phyloP scores from a whole-genome alignment of 371 early-diverging fungal species.

The Mortierella sp. region DNA sequence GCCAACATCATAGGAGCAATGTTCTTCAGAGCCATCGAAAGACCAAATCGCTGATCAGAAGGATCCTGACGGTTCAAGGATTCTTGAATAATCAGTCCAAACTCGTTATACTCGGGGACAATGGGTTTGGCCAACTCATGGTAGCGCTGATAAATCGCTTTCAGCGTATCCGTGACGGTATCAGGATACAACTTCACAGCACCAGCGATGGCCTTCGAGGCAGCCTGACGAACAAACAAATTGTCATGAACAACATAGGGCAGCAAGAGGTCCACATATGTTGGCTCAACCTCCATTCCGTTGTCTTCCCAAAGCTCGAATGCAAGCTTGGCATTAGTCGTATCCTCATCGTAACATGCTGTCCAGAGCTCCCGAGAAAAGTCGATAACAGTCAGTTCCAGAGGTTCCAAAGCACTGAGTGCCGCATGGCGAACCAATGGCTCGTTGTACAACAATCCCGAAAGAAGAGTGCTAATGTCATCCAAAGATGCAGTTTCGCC shows the following conservation, averaged over 20 bases:
- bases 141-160: slow-evolving; percentile 64
- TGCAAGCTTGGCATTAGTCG: slow-evolving; percentile 76
- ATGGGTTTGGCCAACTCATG: slow-evolving; percentile 76
- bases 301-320: slow-evolving; percentile 83
- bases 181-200: slow-evolving; percentile 67
- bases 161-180: slow-evolving; percentile 58
- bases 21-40: slow-evolving; percentile 79
- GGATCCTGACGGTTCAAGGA: slow-evolving; percentile 86
- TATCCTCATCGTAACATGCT: slow-evolving; percentile 74
- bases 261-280: slow-evolving; percentile 64
- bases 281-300: slow-evolving; percentile 66
- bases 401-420: slow-evolving; percentile 74
- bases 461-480: slow-evolving; percentile 75
- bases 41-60: slow-evolving; percentile 83
- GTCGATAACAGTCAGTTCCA: slow-evolving; percentile 76
- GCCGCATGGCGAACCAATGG: slow-evolving; percentile 83
- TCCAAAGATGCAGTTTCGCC: slow-evolving; percentile 63
- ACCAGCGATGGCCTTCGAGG: slow-evolving; percentile 77
- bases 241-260: slow-evolving; percentile 64
- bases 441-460: slow-evolving; percentile 80
- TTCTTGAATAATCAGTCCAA: slow-evolving; percentile 89
- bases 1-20: slow-evolving; percentile 74
- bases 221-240: slow-evolving; percentile 72
- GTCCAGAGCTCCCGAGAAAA: slow-evolving; percentile 71
- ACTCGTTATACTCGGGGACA: slow-evolving; percentile 91